Percentiles rank a stretch among this genome's conserved stretches.
Conservation (phyloP, 257 asterid genomes). For the Perilla frutescens region DNA sequence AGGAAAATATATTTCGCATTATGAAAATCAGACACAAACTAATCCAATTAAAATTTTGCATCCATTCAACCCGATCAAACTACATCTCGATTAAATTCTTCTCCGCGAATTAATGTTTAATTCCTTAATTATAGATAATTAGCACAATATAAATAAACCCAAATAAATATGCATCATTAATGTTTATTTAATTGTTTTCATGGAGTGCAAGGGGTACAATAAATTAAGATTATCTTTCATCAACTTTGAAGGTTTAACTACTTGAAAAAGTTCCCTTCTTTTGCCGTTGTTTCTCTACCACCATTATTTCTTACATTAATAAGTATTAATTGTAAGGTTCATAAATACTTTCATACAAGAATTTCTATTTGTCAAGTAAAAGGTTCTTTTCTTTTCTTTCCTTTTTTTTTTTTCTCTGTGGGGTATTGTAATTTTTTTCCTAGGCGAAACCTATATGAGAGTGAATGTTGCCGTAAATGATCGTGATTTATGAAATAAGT, state of each 20-base stretch:
- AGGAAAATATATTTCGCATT: neutral
- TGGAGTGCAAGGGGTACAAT: neutral
- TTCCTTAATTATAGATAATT: neutral
- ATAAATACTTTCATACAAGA: neutral
- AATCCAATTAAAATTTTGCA: neutral
- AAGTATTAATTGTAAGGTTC: neutral
- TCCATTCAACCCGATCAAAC: neutral
- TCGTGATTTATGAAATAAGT: neutral
- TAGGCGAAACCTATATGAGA: neutral
- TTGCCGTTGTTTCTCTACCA: neutral
- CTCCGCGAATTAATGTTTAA: neutral
- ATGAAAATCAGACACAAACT: neutral
- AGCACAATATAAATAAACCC: too few species aligned
- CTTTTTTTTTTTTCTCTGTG: too few species aligned
- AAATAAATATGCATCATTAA: neutral
- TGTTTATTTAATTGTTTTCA: neutral
- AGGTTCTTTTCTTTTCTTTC: neutral
- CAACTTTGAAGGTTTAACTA: conserved; percentile 7
- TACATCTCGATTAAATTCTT: neutral
- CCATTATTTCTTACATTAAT: conserved; percentile 5
- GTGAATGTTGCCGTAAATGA: neutral
- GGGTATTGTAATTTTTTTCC: too few species aligned
- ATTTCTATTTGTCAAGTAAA: neutral
- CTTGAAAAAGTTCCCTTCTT: conserved; percentile 17
- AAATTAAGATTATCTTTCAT: neutral